phyloP scores from a whole-genome alignment of 257 asterid genomes.

The Solanum phureja region DNA sequence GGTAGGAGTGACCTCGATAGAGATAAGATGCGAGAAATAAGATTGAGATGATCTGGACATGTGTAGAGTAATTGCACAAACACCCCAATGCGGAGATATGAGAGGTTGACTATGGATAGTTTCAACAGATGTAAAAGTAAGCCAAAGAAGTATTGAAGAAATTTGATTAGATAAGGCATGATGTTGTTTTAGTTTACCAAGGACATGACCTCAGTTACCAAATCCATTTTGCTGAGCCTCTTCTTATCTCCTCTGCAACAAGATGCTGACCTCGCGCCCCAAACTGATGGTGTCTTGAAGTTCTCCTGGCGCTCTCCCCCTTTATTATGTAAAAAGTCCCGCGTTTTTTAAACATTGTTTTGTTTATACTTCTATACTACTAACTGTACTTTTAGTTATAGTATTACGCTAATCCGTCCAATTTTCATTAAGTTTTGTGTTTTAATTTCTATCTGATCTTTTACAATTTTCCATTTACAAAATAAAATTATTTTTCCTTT shows the following conservation, averaged over 20 bases:
- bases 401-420: background rate
- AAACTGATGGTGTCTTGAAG: no score
- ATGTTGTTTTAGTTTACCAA: background rate
- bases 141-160: no score
- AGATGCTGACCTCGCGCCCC: no score
- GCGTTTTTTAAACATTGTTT: no score
- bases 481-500: background rate
- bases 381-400: background rate
- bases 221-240: no score
- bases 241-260: no score
- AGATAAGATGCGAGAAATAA: background rate
- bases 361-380: background rate
- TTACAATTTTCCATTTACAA: background rate
- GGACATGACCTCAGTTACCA: background rate
- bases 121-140: no score
- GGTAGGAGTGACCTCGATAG: background rate
- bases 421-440: background rate
- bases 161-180: background rate
- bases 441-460: background rate
- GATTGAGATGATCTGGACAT: background rate
- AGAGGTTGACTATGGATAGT: background rate
- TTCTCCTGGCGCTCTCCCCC: no score
- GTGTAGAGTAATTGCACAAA: background rate
- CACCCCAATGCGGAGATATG: background rate
- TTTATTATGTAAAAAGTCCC: no score